A percentile compares a stretch with the other conserved stretches of the same genome.
Conservation (phyloP, 352 stramenopile species). For the Globisporangium echinulatum region DNA sequence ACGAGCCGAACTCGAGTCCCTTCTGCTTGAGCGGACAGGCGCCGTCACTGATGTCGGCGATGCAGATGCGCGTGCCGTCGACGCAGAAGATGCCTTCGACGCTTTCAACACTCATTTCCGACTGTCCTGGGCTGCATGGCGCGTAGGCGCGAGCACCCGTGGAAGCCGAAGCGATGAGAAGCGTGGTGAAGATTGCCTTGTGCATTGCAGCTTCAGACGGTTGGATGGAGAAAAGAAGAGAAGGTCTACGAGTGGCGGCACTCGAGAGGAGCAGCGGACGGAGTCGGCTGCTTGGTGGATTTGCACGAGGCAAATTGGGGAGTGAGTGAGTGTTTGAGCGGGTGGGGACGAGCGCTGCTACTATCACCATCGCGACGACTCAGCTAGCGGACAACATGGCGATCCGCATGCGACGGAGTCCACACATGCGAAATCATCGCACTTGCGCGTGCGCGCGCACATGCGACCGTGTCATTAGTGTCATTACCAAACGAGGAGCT, state of each 20-base stretch:
- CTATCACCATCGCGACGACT: too few relatives aligned
- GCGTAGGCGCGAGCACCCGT: conserved; percentile 1
- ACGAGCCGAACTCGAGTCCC: conserved; percentile 14
- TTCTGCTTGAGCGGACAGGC: conserved; percentile 8
- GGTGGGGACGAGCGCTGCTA: too few relatives aligned
- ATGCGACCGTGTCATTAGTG: too few relatives aligned
- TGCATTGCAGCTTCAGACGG: conserved; percentile 1
- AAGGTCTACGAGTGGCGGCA: background rate
- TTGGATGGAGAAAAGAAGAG: background rate
- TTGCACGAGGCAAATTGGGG: too few relatives aligned
- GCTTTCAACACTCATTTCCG: conserved; percentile 14
- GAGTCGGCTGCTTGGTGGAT: too few relatives aligned
- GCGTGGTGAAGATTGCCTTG: conserved; percentile 6
- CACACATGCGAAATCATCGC: too few relatives aligned
- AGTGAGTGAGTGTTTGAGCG: too few relatives aligned
- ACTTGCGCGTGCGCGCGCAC: too few relatives aligned
- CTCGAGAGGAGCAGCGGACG: too few relatives aligned
- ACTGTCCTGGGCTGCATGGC: conserved; percentile 2
- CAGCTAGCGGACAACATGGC: too few relatives aligned
- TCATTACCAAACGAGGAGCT: too few relatives aligned
- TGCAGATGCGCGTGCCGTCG: conserved; percentile 10
- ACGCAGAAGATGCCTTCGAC: conserved; percentile 17
- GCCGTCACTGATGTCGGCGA: conserved; percentile 7
- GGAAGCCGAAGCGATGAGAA: conserved; percentile 5
- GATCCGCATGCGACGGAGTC: too few relatives aligned